Percentiles rank a stretch among this genome's conserved stretches.
phyloP scores from a whole-genome alignment of 2,329 filamentous ascomycete genomes.

The Botrytis galanthina region DNA sequence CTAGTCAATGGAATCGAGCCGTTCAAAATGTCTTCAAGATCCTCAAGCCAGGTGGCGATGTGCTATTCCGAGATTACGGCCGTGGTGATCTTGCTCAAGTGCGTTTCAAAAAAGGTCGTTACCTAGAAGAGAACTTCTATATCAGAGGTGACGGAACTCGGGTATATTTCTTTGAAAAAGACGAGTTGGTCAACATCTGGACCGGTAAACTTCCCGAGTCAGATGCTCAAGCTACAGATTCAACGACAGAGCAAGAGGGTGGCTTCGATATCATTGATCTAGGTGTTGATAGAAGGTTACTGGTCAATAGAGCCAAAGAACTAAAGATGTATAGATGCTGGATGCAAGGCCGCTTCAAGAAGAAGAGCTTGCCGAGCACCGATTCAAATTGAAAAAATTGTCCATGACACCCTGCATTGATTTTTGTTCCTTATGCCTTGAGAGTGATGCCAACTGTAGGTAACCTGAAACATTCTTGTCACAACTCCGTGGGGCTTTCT shows the following conservation, averaged over 20 bases:
- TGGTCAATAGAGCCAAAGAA: slow-evolving; percentile 87
- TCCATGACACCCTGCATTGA: not conserved
- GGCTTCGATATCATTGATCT: slow-evolving; percentile 73
- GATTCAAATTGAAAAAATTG: not conserved
- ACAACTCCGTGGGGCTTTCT: not conserved
- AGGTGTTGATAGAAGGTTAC: slow-evolving; percentile 80
- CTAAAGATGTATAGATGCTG: slow-evolving; percentile 99
- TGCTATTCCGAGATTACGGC: slow-evolving; percentile 96
- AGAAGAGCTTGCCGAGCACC: slow-evolving; percentile 38
- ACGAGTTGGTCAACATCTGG: slow-evolving; percentile 82
- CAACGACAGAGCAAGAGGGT: slow-evolving; percentile 24
- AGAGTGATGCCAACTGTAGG: not conserved
- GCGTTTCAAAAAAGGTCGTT: slow-evolving; percentile 91
- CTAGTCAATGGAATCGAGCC: slow-evolving; percentile 78
- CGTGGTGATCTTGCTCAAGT: slow-evolving; percentile 94
- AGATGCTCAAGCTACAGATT: slow-evolving; percentile 20
- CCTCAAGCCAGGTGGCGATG: slow-evolving; percentile 87
- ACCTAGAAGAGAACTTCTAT: slow-evolving; percentile 96
- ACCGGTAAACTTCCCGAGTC: slow-evolving; percentile 42
- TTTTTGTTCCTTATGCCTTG: not conserved
- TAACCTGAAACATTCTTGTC: not conserved
- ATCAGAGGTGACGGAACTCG: slow-evolving; percentile 91
- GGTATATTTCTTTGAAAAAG: slow-evolving; percentile 94
- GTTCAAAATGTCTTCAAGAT: slow-evolving; percentile 77
- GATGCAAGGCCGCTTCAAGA: slow-evolving; percentile 81